Evolutionary conservation across 148 eudicot species (phyloP).

Genomic region (Drosera capensis): DNA sequence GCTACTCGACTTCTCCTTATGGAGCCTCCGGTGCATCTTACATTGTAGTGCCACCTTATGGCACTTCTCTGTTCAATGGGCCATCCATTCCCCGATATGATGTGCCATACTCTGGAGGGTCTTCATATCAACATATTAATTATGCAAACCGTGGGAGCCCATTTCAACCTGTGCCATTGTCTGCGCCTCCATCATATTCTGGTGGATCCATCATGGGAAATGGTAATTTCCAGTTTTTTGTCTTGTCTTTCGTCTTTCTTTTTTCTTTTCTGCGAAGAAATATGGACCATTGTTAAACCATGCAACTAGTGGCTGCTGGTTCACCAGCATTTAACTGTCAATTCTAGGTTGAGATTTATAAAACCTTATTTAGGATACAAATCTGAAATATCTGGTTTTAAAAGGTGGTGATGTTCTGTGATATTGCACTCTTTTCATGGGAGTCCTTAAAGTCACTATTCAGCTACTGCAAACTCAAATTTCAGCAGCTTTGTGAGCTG

Average conservation of each 20-base stretch:
- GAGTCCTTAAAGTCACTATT: too few species aligned
- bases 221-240: conserved; percentile 26
- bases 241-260: not conserved
- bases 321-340: too few species aligned
- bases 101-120: conserved; percentile 66
- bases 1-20: conserved; percentile 54
- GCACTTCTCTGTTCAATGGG: conserved; percentile 64
- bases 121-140: conserved; percentile 59
- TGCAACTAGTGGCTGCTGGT: too few species aligned
- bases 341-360: too few species aligned
- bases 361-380: too few species aligned
- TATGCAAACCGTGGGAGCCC: conserved; percentile 82
- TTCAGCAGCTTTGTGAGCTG: too few species aligned
- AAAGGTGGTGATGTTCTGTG: too few species aligned
- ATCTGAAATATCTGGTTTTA: too few species aligned
- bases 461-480: too few species aligned
- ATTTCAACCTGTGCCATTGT: conserved; percentile 51
- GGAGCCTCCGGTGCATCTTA: conserved; percentile 77
- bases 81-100: conserved; percentile 68
- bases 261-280: not conserved
- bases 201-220: conserved; percentile 67
- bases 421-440: too few species aligned
- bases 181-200: conserved; percentile 65
- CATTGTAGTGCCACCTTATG: conserved; percentile 77
- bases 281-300: too few species aligned